Percentiles rank a stretch among this genome's conserved stretches.
Conservation (phyloP, 2,329 filamentous ascomycete species). For the Pyrenophora tritici-repentis region DNA sequence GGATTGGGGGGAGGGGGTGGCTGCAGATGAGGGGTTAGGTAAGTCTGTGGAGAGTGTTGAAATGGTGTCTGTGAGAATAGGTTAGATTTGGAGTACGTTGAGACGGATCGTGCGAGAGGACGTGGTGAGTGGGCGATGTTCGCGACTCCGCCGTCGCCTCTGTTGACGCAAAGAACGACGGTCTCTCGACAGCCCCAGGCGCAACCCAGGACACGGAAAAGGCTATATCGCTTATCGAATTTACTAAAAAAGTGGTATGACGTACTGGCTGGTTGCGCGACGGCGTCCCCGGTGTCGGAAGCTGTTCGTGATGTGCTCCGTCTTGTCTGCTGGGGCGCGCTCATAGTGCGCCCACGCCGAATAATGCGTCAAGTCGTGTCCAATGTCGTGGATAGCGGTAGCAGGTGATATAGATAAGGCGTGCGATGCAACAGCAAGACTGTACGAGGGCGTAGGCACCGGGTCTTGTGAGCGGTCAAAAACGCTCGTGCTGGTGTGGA, state of each 20-base stretch:
- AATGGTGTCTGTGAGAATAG: constrained; percentile 17
- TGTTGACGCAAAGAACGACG: constrained; percentile 26
- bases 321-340: constrained; percentile 44
- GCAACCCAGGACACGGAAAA: neutral
- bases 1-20: constrained; percentile 49
- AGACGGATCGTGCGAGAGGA: neutral
- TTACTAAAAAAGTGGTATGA: constrained; percentile 2
- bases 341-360: constrained; percentile 48
- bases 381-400: constrained; percentile 22
- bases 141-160: constrained; percentile 21
- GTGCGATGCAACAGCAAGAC: constrained; percentile 24
- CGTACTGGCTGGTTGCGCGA: constrained; percentile 30
- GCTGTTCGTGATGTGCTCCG: constrained; percentile 45
- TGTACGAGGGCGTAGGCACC: constrained; percentile 16
- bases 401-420: constrained; percentile 7
- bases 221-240: neutral
- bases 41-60: constrained; percentile 18
- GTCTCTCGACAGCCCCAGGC: constrained; percentile 1
- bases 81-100: constrained; percentile 6
- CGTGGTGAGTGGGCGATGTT: constrained; percentile 9
- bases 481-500: constrained; percentile 26
- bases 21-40: constrained; percentile 46
- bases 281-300: constrained; percentile 28
- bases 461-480: constrained; percentile 37
- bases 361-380: constrained; percentile 32